These are phyloP conservation scores for Euryodendron excelsum DNA, from an alignment of 148 eudicot genomes.

Conservation along the genomic window DNA sequence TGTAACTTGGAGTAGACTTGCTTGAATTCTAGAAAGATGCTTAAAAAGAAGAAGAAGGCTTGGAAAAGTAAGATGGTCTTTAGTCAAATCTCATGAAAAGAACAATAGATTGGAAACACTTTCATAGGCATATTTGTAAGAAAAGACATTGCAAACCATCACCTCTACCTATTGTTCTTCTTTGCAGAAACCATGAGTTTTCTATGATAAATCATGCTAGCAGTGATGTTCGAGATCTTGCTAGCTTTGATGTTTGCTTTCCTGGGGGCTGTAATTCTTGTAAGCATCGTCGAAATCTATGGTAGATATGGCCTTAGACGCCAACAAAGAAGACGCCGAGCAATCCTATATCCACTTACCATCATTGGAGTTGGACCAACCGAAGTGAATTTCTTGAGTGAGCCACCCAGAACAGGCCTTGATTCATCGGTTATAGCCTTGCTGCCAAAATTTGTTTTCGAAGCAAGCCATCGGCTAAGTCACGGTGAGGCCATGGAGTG, in stretches of 20 bases:
- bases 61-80: too few relatives aligned
- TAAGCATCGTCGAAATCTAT: not conserved
- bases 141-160: too few relatives aligned
- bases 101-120: too few relatives aligned
- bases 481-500: not conserved
- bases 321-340: not conserved
- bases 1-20: too few relatives aligned
- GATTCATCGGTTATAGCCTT: not conserved
- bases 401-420: not conserved
- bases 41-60: too few relatives aligned
- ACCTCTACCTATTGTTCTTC: too few relatives aligned
- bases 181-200: too few relatives aligned
- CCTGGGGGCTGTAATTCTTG: not conserved
- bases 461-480: not conserved
- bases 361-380: too few relatives aligned
- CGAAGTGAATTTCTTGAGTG: not conserved
- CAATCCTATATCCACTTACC: too few relatives aligned
- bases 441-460: not conserved
- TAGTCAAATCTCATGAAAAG: too few relatives aligned
- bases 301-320: not conserved
- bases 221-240: not conserved
- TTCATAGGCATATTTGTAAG: too few relatives aligned
- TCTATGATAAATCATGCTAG: not conserved
- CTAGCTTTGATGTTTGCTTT: not conserved
- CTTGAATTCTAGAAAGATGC: too few relatives aligned